Conservation (phyloP, 2,329 filamentous ascomycete species). For the Westerdykella ornata region DNA sequence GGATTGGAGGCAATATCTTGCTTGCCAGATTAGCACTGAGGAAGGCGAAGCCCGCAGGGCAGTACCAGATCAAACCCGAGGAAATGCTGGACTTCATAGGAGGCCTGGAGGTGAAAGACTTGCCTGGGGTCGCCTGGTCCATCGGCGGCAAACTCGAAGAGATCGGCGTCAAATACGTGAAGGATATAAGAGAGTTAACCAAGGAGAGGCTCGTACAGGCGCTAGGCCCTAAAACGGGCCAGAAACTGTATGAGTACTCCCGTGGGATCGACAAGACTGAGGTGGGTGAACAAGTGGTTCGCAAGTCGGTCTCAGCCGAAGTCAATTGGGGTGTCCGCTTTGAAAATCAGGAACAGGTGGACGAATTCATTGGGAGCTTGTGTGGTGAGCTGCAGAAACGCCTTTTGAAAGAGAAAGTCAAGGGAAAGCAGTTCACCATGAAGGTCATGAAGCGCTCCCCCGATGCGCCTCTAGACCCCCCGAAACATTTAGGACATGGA, state of each 20-base stretch:
- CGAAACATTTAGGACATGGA: constrained; percentile 90
- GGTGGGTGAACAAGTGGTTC: constrained; percentile 74
- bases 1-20: constrained; percentile 84
- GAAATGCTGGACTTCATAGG: constrained; percentile 71
- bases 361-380: constrained; percentile 81
- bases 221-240: constrained; percentile 86
- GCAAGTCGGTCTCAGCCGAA: constrained; percentile 94
- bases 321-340: constrained; percentile 98
- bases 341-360: constrained; percentile 81
- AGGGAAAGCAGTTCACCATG: constrained; percentile 80
- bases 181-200: constrained; percentile 69
- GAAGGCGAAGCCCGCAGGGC: constrained; percentile 89
- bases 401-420: constrained; percentile 74
- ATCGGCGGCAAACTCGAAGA: constrained; percentile 84
- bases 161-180: constrained; percentile 72
- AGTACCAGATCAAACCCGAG: constrained; percentile 79
- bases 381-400: constrained; percentile 79
- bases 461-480: constrained; percentile 83
- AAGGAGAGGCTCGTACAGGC: constrained; percentile 67
- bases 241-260: constrained; percentile 83
- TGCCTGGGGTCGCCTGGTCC: constrained; percentile 90
- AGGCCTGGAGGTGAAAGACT: constrained; percentile 66
- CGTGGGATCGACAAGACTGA: constrained; percentile 80
- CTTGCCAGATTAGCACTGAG: constrained; percentile 85
- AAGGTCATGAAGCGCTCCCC: constrained; percentile 86